These are phyloP conservation scores for Euclidium syriacum DNA, from an alignment of 345 rosid species.

Conservation along the genomic window DNA sequence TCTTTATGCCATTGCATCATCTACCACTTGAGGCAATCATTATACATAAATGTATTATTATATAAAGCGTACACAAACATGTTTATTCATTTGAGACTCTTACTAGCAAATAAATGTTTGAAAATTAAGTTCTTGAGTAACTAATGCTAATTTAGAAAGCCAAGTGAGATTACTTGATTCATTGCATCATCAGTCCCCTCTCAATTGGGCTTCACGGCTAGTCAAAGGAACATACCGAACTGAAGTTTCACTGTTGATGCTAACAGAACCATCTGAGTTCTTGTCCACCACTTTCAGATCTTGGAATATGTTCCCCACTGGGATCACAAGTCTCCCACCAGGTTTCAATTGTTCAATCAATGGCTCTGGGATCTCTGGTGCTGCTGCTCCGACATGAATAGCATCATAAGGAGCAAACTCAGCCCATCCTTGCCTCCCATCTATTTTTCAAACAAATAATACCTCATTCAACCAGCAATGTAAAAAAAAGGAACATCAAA, in stretches of 20 bases:
- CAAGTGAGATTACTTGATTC: not conserved
- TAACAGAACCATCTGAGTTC: slow-evolving; percentile 65
- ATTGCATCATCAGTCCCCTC: slow-evolving; percentile 29
- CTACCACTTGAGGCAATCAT: slow-evolving; percentile 15
- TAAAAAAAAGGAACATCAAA: not conserved
- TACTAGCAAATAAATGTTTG: not conserved
- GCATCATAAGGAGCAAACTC: slow-evolving; percentile 92
- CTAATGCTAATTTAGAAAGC: not conserved
- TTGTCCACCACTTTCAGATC: slow-evolving; percentile 82
- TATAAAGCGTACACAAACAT: not conserved
- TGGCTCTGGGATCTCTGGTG: slow-evolving; percentile 73
- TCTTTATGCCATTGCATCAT: slow-evolving; percentile 16
- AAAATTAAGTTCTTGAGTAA: not conserved
- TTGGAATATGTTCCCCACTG: slow-evolving; percentile 80
- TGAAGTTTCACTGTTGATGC: slow-evolving; percentile 54
- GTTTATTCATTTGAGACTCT: not conserved
- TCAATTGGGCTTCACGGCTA: slow-evolving; percentile 75
- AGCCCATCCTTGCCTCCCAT: slow-evolving; percentile 95
- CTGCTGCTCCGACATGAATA: slow-evolving; percentile 99
- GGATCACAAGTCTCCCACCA: slow-evolving; percentile 95
- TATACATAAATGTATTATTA: not conserved
- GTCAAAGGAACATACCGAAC: slow-evolving; percentile 95
- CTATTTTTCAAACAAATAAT: slow-evolving; percentile 30
- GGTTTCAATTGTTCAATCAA: slow-evolving; percentile 88
- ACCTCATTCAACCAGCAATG: not conserved